A percentile compares a stretch with the other conserved stretches of the same genome.
Evolutionary conservation across 2,329 filamentous ascomycete species (phyloP).

Genomic region (Gaeumannomyces tritici): DNA sequence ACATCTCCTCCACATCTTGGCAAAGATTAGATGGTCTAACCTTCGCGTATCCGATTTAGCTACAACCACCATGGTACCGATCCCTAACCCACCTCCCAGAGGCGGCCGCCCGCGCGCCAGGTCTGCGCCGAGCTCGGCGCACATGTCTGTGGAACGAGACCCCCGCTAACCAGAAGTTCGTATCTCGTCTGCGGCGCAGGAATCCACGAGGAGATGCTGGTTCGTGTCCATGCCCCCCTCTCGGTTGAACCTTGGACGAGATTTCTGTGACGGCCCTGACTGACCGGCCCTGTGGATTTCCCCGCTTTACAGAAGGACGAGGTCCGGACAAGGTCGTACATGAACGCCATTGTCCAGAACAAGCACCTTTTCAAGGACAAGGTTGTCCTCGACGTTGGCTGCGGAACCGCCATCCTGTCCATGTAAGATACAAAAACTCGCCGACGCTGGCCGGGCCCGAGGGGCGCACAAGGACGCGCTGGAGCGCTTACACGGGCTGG

Average conservation of each 20-base stretch:
- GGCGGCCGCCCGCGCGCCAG: no score
- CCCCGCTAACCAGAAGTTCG: not conserved
- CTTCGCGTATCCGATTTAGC: constrained; percentile 34
- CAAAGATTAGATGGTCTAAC: not conserved
- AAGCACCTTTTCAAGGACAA: constrained; percentile 88
- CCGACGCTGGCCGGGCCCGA: not conserved
- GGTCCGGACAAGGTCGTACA: constrained; percentile 91
- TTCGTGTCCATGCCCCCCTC: constrained; percentile 38
- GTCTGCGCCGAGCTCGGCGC: not conserved
- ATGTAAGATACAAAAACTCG: constrained; percentile 54
- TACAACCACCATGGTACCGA: constrained; percentile 92
- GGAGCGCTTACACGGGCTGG: not conserved
- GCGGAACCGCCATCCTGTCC: constrained; percentile 94
- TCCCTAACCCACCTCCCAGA: not conserved
- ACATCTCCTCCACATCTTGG: not conserved
- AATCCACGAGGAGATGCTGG: constrained; percentile 97
- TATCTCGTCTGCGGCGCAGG: constrained; percentile 41
- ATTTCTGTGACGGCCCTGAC: constrained; percentile 8
- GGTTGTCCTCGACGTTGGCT: constrained; percentile 92
- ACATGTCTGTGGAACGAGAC: not conserved
- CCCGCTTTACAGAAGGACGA: constrained; percentile 73
- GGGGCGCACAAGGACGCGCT: not conserved
- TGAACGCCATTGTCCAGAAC: constrained; percentile 96
- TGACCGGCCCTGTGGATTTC: constrained; percentile 5
- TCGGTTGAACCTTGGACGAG: not conserved